Base-by-base conservation (phyloP, 306 rosid genomes). In the Cucurbita pepo region DNA sequence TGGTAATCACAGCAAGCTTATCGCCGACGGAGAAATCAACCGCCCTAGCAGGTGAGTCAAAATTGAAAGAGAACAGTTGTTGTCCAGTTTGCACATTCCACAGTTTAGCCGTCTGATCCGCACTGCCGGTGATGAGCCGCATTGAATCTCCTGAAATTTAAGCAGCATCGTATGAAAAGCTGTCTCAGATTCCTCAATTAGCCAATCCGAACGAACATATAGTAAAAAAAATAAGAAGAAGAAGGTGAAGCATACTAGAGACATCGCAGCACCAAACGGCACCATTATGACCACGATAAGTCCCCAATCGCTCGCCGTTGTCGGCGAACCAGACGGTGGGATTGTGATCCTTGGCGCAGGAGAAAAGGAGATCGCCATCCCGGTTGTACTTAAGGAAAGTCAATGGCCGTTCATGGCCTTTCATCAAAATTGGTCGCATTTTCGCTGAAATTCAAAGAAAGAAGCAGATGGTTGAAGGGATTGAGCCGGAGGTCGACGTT, bases 191-290 rank as follows among this genome's bases (percentile, higher is more conserved):
- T 61, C 12, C 12, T 61, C 15, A 0, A 16, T 61, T 8, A 61
- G 7, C 45, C 67, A 37, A 61, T 61, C 67, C 14, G 13, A 61
- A 61, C 7, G 38, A 16, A 16, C 22, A 16, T 9, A 4, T 38
- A 13, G 14, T 4, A 4, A 15, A 51, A 51, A 5, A 16, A 37
- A 36, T 15, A 52, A 14, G n/a, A 52, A 47, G n/a, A 48, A 59
- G 15, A 55, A 2, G 0, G 2, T 8, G 22, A 72, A 51, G 45
- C 85, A 78, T 85, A 52, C 97, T 81, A 5, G 98, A 88, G 10
- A 93, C 98, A 41, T 93, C 97, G 76, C 97, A 93, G 87, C 83
- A 88, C 98, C 97, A 94, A 40, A 94, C 98, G 25, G 98, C 97
- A 0, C 97, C 98, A 78, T 94, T 94, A 79, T 94, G 98, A 19